Evolutionary conservation across 257 asterid species (phyloP), one percentile per base, ranked within the genome.

Genomic region (Solanum corneliomulleri): DNA sequence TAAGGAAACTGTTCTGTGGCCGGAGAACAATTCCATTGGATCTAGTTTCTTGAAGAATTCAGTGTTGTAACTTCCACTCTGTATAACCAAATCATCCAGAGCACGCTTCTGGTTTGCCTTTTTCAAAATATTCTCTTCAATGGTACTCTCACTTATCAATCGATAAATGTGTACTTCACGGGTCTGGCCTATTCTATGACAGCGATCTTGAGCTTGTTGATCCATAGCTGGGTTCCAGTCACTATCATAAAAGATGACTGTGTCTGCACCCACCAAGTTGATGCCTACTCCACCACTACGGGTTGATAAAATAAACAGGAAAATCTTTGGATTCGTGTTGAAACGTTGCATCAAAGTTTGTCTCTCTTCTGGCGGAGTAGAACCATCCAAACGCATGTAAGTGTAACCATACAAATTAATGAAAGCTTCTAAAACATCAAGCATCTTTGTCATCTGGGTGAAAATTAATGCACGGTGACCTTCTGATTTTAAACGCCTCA

Each of bases 221-320:
- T 97, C 99, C 99, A 97, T 97, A 82, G 99, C 99, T 74, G 99
- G 99, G 92, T 97, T 97, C 99, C 99, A 97, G 94, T 97, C 99
- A 87, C 99, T 97, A 80, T 97, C 99, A 86, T 97, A 97, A 91
- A 96, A 97, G 87, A 97, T 97, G 21, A 96, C 99, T 37, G 99
- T 97, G 91, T 96, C 99, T 56, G 99, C 99, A 84, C 99, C 99
- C 71, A 97, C 98, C 87, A 97, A 93, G 89, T 97, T 97, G 90
- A 97, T 95, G 90, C 99, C 99, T 86, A 97, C 99, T 88, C 99
- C 99, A 85, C 99, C 99, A 89, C 99, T 97, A 41, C 99, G 97
- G 41, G 99, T 97, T 82, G 99, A 97, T 91, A 97, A 92, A 89
- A 97, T 97, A 88, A 97, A 97, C 77, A 96, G 98, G 89, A 97